These are phyloP conservation scores for Wickerhamiella pararugosa DNA, from an alignment of 1,139 yeast genomes.

Conservation along the genomic window DNA sequence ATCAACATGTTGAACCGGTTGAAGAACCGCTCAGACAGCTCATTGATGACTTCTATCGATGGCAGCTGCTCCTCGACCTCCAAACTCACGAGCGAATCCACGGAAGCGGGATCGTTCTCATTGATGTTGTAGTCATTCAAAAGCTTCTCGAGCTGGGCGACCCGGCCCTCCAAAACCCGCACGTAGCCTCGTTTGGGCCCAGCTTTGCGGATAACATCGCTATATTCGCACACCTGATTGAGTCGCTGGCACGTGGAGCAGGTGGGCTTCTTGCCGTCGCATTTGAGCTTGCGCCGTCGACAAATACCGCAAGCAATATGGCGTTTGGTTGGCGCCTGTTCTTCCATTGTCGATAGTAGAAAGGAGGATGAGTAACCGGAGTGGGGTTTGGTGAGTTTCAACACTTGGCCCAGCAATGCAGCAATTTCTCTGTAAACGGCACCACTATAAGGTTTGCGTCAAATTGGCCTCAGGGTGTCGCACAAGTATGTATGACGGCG, in stretches of 20 bases:
- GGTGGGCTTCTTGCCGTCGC: constrained; percentile 22
- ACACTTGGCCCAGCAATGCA: too few species aligned
- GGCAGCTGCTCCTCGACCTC: constrained; percentile 20
- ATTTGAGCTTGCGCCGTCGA: constrained; percentile 23
- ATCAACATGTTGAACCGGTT: constrained; percentile 11
- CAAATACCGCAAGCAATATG: constrained; percentile 24
- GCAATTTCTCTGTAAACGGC: too few species aligned
- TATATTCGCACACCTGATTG: constrained; percentile 20
- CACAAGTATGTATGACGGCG: too few species aligned
- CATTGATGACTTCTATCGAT: constrained; percentile 15
- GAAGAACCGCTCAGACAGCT: constrained; percentile 17
- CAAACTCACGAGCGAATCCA: constrained; percentile 7
- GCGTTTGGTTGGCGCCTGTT: constrained; percentile 4
- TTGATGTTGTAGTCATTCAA: constrained; percentile 7
- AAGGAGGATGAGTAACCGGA: too few species aligned
- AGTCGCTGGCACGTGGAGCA: constrained; percentile 21
- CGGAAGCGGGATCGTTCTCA: not conserved
- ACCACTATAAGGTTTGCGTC: too few species aligned
- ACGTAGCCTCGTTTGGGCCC: constrained; percentile 25
- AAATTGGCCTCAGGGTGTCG: too few species aligned
- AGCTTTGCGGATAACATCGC: constrained; percentile 18
- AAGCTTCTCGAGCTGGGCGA: constrained; percentile 18
- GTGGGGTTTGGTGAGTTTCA: too few species aligned
- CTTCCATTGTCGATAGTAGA: not conserved
- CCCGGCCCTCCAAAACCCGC: constrained; percentile 19